Evolutionary conservation across 1,284 basidiomycete species (phyloP), one percentile per base, ranked within the genome.

Genomic region (Laetiporus sulphureus): DNA sequence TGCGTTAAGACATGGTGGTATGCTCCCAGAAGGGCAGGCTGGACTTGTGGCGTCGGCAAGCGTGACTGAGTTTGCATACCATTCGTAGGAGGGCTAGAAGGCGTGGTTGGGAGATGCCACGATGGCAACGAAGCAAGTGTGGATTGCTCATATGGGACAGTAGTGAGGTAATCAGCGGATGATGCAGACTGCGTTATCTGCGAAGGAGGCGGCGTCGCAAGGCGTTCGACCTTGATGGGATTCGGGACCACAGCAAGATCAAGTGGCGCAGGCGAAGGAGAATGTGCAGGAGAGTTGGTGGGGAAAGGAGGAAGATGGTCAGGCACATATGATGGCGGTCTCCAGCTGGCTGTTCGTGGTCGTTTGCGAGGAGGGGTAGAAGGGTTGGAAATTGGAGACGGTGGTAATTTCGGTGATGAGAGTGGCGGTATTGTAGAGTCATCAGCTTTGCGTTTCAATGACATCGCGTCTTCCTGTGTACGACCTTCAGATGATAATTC

Each of bases 1-100:
- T 84, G 75, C 0, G 77, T 82, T 40, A 84, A 71, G 45, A 84
- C 76, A 50, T 87, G 77, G 48, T 84, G 83, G 53, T 83, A 85
- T 3, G 83, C 83, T 5, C 67, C 64, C 31, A 82, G 57, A n/a
- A 86, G 68, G 0, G 80, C 66, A 1, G 70, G 78, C 52, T 83
- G 79, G 8, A 72, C 71, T 44, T 72, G 71, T 0, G 74, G 76
- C 12, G 64, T 65, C 1, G 54, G 46, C n/a, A 49, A 51, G 15
- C 36, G 19, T 23, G 11, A 21, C 18, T 13, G 40, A 18, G 5
- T 48, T 15, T 49, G 43, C 27, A 40, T 41, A 22, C 10, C 10
- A 10, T 27, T 45, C 31, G 42, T 59, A 43, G 38, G 49, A 20
- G 34, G 44, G 40, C 35, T 49, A 3, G 55, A 47, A 1, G 59